Percentiles rank a stretch among this genome's conserved stretches.
Evolutionary conservation across 2,329 filamentous ascomycete species (phyloP).

Genomic region (Acrocalymma vagum): DNA sequence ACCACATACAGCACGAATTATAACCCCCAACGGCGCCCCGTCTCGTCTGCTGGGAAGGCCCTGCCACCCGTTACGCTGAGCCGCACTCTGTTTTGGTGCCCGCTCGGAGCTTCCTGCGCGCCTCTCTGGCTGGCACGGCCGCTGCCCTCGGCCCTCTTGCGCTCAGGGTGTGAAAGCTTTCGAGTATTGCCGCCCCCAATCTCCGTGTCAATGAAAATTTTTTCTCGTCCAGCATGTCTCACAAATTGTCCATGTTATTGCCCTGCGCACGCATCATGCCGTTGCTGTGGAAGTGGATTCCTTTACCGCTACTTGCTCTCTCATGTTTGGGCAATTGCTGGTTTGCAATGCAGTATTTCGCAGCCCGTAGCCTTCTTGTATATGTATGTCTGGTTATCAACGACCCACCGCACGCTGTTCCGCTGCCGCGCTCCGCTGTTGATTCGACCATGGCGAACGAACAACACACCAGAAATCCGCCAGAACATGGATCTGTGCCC

Average conservation of each 20-base stretch:
- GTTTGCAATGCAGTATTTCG: too few species aligned
- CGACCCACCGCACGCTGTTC: slow-evolving; percentile 38
- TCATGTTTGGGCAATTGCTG: slow-evolving; percentile 9
- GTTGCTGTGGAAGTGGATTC: slow-evolving; percentile 28
- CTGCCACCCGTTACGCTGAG: slow-evolving; percentile 37
- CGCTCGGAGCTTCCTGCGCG: slow-evolving; percentile 38
- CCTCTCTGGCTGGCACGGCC: too few species aligned
- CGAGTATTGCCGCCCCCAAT: slow-evolving; percentile 37
- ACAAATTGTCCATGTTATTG: slow-evolving; percentile 33
- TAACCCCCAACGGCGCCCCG: slow-evolving; percentile 42
- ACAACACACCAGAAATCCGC: slow-evolving; percentile 41
- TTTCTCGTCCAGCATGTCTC: slow-evolving; percentile 40
- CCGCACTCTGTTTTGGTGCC: slow-evolving; percentile 36
- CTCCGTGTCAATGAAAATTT: slow-evolving; percentile 44
- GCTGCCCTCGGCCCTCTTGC: slow-evolving; percentile 28
- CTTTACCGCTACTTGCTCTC: slow-evolving; percentile 47
- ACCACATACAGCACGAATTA: slow-evolving; percentile 31
- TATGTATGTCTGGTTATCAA: slow-evolving; percentile 25
- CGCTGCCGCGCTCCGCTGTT: slow-evolving; percentile 30
- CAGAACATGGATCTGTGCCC: slow-evolving; percentile 41
- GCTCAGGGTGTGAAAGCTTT: slow-evolving; percentile 31
- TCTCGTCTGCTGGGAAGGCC: slow-evolving; percentile 38
- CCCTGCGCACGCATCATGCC: slow-evolving; percentile 33
- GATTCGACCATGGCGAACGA: slow-evolving; percentile 39
- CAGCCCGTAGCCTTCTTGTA: slow-evolving; percentile 22